Base-by-base conservation (phyloP, 805 yeast genomes). In the Henningerozyma blattae region DNA sequence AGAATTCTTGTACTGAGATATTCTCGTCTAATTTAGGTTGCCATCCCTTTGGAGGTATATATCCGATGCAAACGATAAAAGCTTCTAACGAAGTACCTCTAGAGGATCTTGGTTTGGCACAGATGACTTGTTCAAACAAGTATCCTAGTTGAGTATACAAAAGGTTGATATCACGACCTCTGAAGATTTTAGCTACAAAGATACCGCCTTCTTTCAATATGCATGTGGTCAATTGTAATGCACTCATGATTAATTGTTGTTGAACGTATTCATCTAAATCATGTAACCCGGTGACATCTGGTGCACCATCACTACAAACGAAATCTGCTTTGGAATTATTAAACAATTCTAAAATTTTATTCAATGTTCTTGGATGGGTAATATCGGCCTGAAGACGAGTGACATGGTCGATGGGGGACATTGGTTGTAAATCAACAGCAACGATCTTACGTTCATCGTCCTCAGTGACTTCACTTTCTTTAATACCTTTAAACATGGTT, bases 301-400 rank as follows among this genome's bases (percentile, higher is more conserved):
- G 98, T 0, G 98, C 98, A 37, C 98, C 98, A 56, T 91, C 97
- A 48, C 94, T 79, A 48, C 95, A 85, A 1, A 91, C 95, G 53
- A 89, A 80, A 56, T 91, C 98, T 0, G 97, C 97, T 36, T 81
- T 77, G 44, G 83, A 83, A 27, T 95, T 95, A 16, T 83, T 94
- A 62, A 91, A 91, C 27, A 80, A 68, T 22, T 77, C 79, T 45
- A 83, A 58, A 30, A 91, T 91, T 47, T 66, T 70, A 25, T 69
- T 68, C 34, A 91, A 65, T 0, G 98, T 91, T 50, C 75, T 74
- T 13, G 98, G 96, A 59, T 91, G 96, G 2, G 98, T 91, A 45
- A 91, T 91, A 59, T 91, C 98, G 1, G 97, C 97, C 56, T 91
- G 97, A 33, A 91, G 59, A 2, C 94, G 77, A 1, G 77, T 80